Evolutionary conservation across 129 eudicot genomes (phyloP).

Genomic region (Artemisia argyi): DNA sequence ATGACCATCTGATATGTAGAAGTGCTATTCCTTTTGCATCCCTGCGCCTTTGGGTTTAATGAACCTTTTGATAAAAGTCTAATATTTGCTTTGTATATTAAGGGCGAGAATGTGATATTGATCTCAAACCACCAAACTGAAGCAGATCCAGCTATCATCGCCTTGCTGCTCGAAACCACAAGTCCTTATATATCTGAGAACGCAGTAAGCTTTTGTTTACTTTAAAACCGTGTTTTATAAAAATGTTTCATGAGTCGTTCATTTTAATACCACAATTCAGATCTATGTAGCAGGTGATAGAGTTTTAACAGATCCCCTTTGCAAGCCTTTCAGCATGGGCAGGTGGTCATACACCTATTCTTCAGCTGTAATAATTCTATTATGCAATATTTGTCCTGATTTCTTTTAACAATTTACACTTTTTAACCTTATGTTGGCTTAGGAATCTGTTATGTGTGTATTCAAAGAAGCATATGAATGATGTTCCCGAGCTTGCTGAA

Average conservation of each 20-base stretch:
- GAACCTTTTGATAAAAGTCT: slow-evolving; percentile 2
- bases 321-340: slow-evolving; percentile 99
- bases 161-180: slow-evolving; percentile 76
- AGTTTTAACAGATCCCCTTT: slow-evolving; percentile 95
- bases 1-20: neutral
- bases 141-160: slow-evolving; percentile 97
- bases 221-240: neutral
- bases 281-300: slow-evolving; percentile 93
- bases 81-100: slow-evolving; percentile 26
- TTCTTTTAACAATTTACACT: neutral
- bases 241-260: slow-evolving; percentile 11
- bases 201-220: slow-evolving; percentile 44
- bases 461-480: slow-evolving; percentile 93
- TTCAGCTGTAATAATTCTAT: slow-evolving; percentile 7
- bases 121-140: slow-evolving; percentile 98
- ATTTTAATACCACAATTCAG: slow-evolving; percentile 45
- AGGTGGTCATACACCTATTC: slow-evolving; percentile 47
- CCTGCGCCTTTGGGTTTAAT: too few species aligned
- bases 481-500: slow-evolving; percentile 81
- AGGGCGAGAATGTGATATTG: slow-evolving; percentile 87
- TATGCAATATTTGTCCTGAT: slow-evolving; percentile 1
- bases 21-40: too few species aligned
- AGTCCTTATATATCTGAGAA: slow-evolving; percentile 71
- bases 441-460: slow-evolving; percentile 93
- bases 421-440: neutral